Base-by-base conservation (phyloP, 1,284 basidiomycete species). In the Afroboletus lepidellus region DNA sequence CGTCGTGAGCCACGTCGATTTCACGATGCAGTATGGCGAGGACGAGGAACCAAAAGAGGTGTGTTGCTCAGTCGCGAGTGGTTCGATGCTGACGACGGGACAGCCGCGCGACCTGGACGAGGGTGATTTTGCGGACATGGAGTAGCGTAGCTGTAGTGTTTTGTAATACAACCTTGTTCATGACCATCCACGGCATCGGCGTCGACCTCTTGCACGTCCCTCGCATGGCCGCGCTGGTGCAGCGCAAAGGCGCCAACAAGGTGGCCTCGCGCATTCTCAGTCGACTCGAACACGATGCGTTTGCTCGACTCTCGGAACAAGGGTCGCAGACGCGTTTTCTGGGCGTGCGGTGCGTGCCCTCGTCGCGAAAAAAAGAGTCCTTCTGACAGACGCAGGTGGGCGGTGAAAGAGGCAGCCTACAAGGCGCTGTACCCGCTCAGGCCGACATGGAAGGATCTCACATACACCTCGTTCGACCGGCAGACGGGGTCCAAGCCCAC, bases 21-120 rank as follows among this genome's bases (percentile, higher is more conserved):
- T 95, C 64, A 89, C 93, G 56, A 92, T 98, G 84, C 95, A 98
- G 70, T 98, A 95, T 62, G 93, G 92, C 41, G 92, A 95, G 74
- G 91, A 94, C 56, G 92, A 95, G 66, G 92, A 95, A 66, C 93
- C 92, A 21, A 91, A 87, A 74, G 90, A 92, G 82, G 89, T 89
- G 61, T 53, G 78, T 64, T 39, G 7, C 4, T 48, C 41, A 51
- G 41, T 41, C 23, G 33, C 32, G 11, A 29, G 21, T 13, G 2
- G 18, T 38, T 36, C 8, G 6, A 45, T 27, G 34, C 54, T 50
- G 50, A 56, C n/a, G 34, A 51, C 30, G 33, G 34, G 42, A 53
- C 54, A 91, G 85, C 92, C 92, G 12, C 86, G 81, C 63, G 92
- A 94, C 69, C 74, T 95, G 69, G 92, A 95, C 63, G 90, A 91